Evolutionary conservation across 192 early-diverging fungal species (phyloP).

Genomic region (Coemansia sp.): DNA sequence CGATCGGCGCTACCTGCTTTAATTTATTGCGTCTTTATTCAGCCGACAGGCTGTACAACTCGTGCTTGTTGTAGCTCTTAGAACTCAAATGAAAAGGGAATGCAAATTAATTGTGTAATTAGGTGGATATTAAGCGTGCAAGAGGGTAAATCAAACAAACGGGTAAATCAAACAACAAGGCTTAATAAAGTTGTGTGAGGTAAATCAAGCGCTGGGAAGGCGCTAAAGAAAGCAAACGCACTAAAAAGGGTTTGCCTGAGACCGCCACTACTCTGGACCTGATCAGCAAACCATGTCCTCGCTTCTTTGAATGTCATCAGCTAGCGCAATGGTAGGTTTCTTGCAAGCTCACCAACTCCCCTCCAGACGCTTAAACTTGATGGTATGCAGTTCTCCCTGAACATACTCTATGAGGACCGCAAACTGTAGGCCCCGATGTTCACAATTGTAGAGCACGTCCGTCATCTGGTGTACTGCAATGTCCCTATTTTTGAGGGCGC

Average conservation of each 20-base stretch:
- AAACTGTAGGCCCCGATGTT: conserved; percentile 41
- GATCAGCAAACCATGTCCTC: neutral
- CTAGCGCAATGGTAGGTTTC: conserved; percentile 42
- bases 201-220: too few relatives aligned
- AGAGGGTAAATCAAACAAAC: too few relatives aligned
- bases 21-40: too few relatives aligned
- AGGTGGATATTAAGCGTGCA: too few relatives aligned
- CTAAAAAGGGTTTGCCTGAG: neutral
- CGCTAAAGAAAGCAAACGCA: too few relatives aligned
- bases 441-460: conserved; percentile 34
- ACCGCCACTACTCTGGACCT: neutral
- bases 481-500: conserved; percentile 35
- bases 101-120: too few relatives aligned
- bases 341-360: conserved; percentile 51
- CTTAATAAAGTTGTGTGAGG: too few relatives aligned
- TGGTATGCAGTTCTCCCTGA: conserved; percentile 45
- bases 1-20: too few relatives aligned
- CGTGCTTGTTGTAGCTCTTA: too few relatives aligned
- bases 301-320: conserved; percentile 37
- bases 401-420: conserved; percentile 42
- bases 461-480: conserved; percentile 37
- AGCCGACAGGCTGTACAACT: too few relatives aligned
- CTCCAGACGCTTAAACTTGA: conserved; percentile 44
- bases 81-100: too few relatives aligned
- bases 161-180: too few relatives aligned